phyloP scores from a whole-genome alignment of 305 asterid species.

The Fraxinus albicans region DNA sequence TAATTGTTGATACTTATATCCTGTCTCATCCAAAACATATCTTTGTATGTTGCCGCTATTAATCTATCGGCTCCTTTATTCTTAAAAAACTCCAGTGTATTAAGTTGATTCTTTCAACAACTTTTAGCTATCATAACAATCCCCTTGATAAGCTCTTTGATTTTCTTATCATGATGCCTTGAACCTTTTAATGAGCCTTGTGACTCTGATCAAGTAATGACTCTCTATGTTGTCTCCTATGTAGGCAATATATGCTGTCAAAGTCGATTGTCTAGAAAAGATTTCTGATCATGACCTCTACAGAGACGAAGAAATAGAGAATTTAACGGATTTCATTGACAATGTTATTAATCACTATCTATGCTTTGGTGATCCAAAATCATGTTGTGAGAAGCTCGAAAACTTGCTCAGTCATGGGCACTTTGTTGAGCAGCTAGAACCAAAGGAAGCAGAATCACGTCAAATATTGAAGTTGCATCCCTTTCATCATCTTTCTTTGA shows the following conservation, averaged over 20 bases:
- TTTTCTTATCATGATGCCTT: background rate
- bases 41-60: background rate
- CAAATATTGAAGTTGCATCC: conserved; percentile 39
- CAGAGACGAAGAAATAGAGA: conserved; percentile 23
- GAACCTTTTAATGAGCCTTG: background rate
- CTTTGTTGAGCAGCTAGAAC: conserved; percentile 6
- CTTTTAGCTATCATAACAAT: background rate
- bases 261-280: conserved; percentile 6
- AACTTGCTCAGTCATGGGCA: conserved; percentile 43
- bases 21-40: background rate
- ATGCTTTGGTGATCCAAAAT: conserved; percentile 33
- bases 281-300: conserved; percentile 7
- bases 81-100: background rate
- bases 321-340: conserved; percentile 34
- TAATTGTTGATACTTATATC: background rate
- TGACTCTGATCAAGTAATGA: background rate
- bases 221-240: background rate
- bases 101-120: background rate
- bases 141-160: background rate
- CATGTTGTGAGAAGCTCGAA: conserved; percentile 65
- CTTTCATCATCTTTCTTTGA: conserved; percentile 45
- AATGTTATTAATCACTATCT: conserved; percentile 48
- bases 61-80: background rate
- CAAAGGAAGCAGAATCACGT: conserved; percentile 17
- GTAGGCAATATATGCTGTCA: conserved; percentile 37